Conservation (phyloP, 371 early-diverging fungal genomes). For the Capillidium heterosporum region DNA sequence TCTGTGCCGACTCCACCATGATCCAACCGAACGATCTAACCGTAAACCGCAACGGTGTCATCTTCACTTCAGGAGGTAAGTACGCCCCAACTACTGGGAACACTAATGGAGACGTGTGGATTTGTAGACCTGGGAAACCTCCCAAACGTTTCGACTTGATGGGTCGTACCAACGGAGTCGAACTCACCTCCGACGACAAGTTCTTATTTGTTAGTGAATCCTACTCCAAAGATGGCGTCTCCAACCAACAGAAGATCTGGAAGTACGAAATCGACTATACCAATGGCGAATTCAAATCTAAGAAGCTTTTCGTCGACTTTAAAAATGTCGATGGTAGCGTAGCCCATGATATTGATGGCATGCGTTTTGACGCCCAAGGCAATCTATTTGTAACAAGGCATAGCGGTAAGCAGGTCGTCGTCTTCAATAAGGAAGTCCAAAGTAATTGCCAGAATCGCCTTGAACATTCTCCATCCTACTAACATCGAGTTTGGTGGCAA, state of each 20-base stretch:
- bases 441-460: conserved; percentile 13
- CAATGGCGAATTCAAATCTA: conserved; percentile 5
- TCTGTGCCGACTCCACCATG: conserved; percentile 16
- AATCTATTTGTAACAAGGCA: conserved; percentile 27
- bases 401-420: conserved; percentile 17
- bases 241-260: conserved; percentile 19
- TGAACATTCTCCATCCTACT: conserved; percentile 14
- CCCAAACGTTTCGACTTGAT: conserved; percentile 15
- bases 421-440: conserved; percentile 15
- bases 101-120: conserved; percentile 28
- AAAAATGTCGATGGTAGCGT: conserved; percentile 16
- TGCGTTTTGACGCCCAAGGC: conserved; percentile 20
- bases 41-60: conserved; percentile 14
- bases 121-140: conserved; percentile 11
- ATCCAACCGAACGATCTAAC: conserved; percentile 30
- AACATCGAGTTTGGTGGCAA: conserved; percentile 28
- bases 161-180: conserved; percentile 29
- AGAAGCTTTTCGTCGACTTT: conserved; percentile 19
- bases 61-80: conserved; percentile 24
- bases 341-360: conserved; percentile 25
- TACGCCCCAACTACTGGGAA: conserved; percentile 16
- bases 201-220: conserved; percentile 26
- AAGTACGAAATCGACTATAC: neutral
- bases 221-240: conserved; percentile 11
- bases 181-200: conserved; percentile 23